Conservation (phyloP, 352 stramenopile genomes). For the Phytophthora syringae region DNA sequence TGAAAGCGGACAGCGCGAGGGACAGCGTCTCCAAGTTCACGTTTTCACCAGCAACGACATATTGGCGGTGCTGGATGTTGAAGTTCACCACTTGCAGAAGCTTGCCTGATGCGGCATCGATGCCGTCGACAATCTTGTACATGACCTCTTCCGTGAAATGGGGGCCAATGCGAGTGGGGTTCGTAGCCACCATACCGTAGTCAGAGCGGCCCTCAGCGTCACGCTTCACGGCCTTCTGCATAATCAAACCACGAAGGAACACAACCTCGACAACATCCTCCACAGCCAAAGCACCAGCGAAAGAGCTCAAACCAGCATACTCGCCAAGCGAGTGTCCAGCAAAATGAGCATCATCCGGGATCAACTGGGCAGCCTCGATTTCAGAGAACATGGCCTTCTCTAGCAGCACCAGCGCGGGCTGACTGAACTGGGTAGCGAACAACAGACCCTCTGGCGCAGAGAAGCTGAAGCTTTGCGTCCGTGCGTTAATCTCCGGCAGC, state of each 20-base stretch:
- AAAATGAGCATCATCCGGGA: constrained; percentile 79
- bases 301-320: constrained; percentile 84
- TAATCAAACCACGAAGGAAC: constrained; percentile 80
- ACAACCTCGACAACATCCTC: constrained; percentile 85
- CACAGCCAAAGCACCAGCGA: constrained; percentile 70
- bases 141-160: constrained; percentile 78
- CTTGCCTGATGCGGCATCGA: constrained; percentile 65
- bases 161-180: constrained; percentile 75
- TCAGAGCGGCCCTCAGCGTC: constrained; percentile 74
- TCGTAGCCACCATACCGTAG: constrained; percentile 89
- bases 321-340: constrained; percentile 91
- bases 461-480: constrained; percentile 88
- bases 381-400: constrained; percentile 90
- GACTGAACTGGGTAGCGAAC: constrained; percentile 89
- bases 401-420: constrained; percentile 81
- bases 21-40: constrained; percentile 85
- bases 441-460: constrained; percentile 75
- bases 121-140: constrained; percentile 73
- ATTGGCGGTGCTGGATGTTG: constrained; percentile 87
- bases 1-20: constrained; percentile 58
- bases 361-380: constrained; percentile 71
- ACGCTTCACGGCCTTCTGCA: constrained; percentile 66
- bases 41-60: constrained; percentile 85
- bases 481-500: constrained; percentile 81
- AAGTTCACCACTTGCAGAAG: constrained; percentile 91